phyloP scores from a whole-genome alignment of 2,329 filamentous ascomycete species.

The Biscogniauxia sp. region DNA sequence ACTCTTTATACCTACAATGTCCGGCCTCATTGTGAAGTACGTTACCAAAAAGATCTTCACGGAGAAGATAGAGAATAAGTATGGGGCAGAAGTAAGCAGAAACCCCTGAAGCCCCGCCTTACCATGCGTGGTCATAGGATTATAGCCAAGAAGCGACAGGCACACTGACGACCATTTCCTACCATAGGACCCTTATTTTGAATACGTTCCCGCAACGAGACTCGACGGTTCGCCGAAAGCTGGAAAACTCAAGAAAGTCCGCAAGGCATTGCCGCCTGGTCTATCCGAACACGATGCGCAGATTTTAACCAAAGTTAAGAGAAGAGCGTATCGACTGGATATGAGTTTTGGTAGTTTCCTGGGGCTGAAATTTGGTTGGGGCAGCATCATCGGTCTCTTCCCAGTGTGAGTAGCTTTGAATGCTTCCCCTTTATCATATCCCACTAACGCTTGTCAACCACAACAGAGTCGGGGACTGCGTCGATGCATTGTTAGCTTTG shows the following conservation, averaged over 20 bases:
- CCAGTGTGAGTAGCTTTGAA: conserved; percentile 62
- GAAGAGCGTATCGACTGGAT: conserved; percentile 81
- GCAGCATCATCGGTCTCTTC: conserved; percentile 78
- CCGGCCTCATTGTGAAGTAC: conserved; percentile 13
- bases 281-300: conserved; percentile 79
- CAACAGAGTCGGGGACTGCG: conserved; percentile 67
- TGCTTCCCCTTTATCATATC: background rate
- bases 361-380: conserved; percentile 85
- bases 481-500: conserved; percentile 71
- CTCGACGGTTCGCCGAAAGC: conserved; percentile 58
- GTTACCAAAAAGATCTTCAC: conserved; percentile 51
- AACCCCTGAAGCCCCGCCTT: too few species aligned
- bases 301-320: conserved; percentile 82
- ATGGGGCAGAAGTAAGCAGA: conserved; percentile 50
- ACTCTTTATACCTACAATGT: conserved; percentile 4
- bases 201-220: conserved; percentile 72
- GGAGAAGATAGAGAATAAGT: conserved; percentile 56
- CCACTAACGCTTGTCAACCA: conserved; percentile 24
- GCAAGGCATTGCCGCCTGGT: conserved; percentile 80
- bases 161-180: conserved; percentile 30
- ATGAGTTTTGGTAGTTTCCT: conserved; percentile 78
- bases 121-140: conserved; percentile 21
- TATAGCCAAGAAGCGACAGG: conserved; percentile 11
- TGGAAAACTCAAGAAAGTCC: conserved; percentile 76
- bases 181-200: conserved; percentile 82